A percentile compares a stretch with the other conserved stretches of the same genome.
phyloP scores from a whole-genome alignment of 73 alveolate species.

The Tetrahymena elliotti region DNA sequence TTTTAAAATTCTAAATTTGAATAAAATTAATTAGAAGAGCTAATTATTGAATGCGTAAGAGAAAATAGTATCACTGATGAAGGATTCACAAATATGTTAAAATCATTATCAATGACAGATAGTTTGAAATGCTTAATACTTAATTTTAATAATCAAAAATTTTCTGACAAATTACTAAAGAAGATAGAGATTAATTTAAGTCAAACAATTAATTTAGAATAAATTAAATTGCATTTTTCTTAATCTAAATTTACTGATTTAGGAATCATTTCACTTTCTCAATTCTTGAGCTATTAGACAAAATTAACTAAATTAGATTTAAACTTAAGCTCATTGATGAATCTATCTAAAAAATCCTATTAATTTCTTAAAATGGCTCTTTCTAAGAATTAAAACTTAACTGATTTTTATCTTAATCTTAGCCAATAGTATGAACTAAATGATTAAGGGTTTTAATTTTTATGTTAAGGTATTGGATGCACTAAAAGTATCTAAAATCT shows the following conservation, averaged over 20 bases:
- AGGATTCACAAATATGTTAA: background rate
- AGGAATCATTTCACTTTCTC: background rate
- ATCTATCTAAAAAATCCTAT: background rate
- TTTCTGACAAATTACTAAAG: background rate
- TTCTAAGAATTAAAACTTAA: background rate
- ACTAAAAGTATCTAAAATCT: background rate
- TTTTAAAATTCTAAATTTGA: background rate
- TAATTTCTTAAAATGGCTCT: background rate
- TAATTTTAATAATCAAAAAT: background rate
- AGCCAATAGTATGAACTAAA: background rate
- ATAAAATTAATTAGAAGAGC: background rate
- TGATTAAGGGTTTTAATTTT: background rate
- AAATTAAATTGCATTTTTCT: background rate
- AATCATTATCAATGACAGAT: background rate
- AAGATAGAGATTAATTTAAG: background rate
- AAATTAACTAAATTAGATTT: background rate
- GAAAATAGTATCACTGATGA: background rate
- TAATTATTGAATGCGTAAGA: background rate
- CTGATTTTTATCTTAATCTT: background rate
- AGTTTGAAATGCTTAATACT: background rate
- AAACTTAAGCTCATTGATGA: background rate
- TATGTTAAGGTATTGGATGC: background rate
- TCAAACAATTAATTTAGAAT: background rate
- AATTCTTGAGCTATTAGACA: background rate
- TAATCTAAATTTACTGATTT: background rate